These are phyloP conservation scores for Debaryomyces fabryi DNA, from an alignment of 1,139 yeast species.

Conservation along the genomic window DNA sequence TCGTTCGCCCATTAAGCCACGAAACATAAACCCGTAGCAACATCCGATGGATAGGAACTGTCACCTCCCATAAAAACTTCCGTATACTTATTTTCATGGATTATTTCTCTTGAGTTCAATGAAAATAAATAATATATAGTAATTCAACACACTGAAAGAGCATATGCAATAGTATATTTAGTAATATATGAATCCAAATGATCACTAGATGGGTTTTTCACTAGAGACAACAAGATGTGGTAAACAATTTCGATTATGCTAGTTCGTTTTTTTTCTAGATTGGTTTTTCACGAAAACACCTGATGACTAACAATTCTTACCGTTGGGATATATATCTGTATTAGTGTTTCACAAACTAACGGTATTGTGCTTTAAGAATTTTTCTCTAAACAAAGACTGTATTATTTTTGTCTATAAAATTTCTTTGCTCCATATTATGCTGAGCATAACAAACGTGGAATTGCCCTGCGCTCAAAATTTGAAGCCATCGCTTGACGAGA, in stretches of 20 bases:
- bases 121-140: neutral
- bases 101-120: neutral
- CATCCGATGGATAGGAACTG: neutral
- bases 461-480: constrained; percentile 6
- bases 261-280: neutral
- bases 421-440: constrained; percentile 1
- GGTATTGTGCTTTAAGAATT: neutral
- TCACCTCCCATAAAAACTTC: neutral
- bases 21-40: neutral
- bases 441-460: constrained; percentile 8
- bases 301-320: neutral
- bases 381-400: neutral
- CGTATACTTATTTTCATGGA: constrained; percentile 4
- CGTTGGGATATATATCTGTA: neutral
- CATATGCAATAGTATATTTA: neutral
- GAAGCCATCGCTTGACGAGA: neutral
- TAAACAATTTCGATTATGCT: neutral
- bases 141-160: neutral
- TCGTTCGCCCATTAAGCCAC: constrained; percentile 7
- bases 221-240: neutral
- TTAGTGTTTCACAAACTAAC: neutral
- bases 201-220: neutral
- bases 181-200: neutral
- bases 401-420: neutral
- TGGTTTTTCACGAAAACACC: neutral